A percentile compares a stretch with the other conserved stretches of the same genome.
Conservation (phyloP, 176 grass and related monocot species). For the Olyra latifolia region DNA sequence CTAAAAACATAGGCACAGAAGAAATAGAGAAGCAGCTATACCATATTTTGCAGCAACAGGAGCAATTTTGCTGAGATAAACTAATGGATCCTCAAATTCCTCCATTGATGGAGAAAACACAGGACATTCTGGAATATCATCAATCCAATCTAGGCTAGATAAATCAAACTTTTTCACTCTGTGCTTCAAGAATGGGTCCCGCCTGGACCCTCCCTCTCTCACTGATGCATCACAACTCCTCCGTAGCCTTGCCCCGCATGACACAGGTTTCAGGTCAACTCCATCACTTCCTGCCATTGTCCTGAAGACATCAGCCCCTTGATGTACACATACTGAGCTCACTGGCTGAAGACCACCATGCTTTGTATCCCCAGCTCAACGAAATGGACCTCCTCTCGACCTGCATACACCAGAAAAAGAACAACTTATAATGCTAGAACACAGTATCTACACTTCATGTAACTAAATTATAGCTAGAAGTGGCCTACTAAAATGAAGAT, state of each 20-base stretch:
- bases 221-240: constrained; percentile 47
- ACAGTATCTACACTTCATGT: background rate
- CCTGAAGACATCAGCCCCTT: constrained; percentile 35
- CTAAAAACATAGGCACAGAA: constrained; percentile 8
- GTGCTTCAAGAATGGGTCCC: constrained; percentile 70
- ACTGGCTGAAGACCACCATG: constrained; percentile 37
- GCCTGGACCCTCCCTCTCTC: constrained; percentile 33
- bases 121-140: constrained; percentile 88
- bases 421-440: constrained; percentile 13
- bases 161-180: constrained; percentile 82
- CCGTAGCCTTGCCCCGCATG: constrained; percentile 58
- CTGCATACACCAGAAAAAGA: constrained; percentile 35
- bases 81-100: constrained; percentile 88
- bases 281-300: constrained; percentile 64
- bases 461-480: constrained; percentile 30
- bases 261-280: constrained; percentile 50
- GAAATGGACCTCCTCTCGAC: constrained; percentile 50
- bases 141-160: constrained; percentile 84
- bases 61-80: constrained; percentile 85
- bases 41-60: constrained; percentile 77
- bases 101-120: constrained; percentile 78
- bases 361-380: constrained; percentile 50
- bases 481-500: constrained; percentile 29
- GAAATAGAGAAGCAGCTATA: constrained; percentile 38
- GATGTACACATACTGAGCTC: constrained; percentile 10